Evolutionary conservation across 768 basidiomycete species (phyloP), one percentile per base, ranked within the genome.

Genomic region (Naganishia vishniacii): DNA sequence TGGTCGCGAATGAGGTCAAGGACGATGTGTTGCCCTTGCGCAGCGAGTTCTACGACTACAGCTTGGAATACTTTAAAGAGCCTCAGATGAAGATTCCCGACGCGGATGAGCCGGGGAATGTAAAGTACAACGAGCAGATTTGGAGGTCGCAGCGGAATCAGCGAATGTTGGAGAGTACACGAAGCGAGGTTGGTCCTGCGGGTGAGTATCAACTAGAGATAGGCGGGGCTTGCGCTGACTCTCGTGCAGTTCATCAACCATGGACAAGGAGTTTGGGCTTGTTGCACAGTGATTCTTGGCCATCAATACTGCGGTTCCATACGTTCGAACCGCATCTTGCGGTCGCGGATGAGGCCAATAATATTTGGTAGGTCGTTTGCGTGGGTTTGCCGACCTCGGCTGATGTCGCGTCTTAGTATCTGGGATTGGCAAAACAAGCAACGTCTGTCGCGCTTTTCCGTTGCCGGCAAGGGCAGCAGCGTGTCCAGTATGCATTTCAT

Each of bases 21-120:
- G 83, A 88, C 64, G 88, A 94, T 75, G 84, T 88, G 2, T 76
- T 98, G 67, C 95, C 95, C 0, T 77, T 99, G 71, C 91, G 89
- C 78, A 93, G 91, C 73, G 81, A 84, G 9, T 94, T 89, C 79
- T 99, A 87, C 73, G 94, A 97, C 72, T 97, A 91, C 89, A 91
- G 91, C 65, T 84, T 85, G 71, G 93, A 98, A 73, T 98, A 98
- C 75, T 99, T 97, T 80, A 91, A 88, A 67, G 93, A 97, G 75
- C 91, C 94, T 3, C 95, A 99, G 77, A 98, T 99, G 94, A 86
- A 91, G 81, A 88, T 91, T 84, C 84, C 89, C 7, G 94, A 98
- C 73, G 86, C 86, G 1, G 93, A 98, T 73, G 95, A 99, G 75
- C 92, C 94, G 25, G 95, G 95, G 1, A 93, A 90, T 68, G 80